phyloP scores from a whole-genome alignment of 306 rosid genomes.

The Vigna hirtella region DNA sequence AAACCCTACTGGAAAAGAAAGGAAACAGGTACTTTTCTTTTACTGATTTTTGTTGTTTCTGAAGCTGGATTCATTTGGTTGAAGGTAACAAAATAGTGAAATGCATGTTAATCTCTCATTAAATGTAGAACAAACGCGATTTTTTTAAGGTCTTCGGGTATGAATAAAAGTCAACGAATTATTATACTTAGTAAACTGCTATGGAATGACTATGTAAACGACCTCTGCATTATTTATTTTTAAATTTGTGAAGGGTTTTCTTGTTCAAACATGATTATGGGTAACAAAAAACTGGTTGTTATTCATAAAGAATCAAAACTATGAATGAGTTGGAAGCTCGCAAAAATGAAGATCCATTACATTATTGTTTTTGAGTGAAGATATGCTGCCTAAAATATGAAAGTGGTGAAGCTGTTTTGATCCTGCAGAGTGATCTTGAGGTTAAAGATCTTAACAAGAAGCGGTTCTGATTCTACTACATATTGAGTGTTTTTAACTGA shows the following conservation, averaged over 20 bases:
- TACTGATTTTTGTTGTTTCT: background rate
- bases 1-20: constrained; percentile 28
- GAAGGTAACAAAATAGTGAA: background rate
- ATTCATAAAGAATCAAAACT: background rate
- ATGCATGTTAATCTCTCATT: background rate
- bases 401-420: background rate
- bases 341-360: background rate
- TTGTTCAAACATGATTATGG: background rate
- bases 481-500: background rate
- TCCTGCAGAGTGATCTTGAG: constrained; percentile 3
- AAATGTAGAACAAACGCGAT: background rate
- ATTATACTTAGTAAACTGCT: background rate
- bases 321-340: background rate
- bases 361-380: background rate
- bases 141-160: background rate
- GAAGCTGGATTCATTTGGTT: constrained; percentile 8
- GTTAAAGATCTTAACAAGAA: background rate
- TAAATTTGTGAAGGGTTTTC: background rate
- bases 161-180: background rate
- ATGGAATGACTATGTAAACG: background rate
- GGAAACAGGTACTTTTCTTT: constrained; percentile 51
- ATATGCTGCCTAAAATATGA: background rate
- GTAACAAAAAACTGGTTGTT: background rate
- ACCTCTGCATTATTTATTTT: background rate
- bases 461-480: background rate